Percentiles rank a stretch among this genome's conserved stretches.
Evolutionary conservation across 805 yeast species (phyloP).

Genomic region (Zygosaccharomyces gambellarensis): DNA sequence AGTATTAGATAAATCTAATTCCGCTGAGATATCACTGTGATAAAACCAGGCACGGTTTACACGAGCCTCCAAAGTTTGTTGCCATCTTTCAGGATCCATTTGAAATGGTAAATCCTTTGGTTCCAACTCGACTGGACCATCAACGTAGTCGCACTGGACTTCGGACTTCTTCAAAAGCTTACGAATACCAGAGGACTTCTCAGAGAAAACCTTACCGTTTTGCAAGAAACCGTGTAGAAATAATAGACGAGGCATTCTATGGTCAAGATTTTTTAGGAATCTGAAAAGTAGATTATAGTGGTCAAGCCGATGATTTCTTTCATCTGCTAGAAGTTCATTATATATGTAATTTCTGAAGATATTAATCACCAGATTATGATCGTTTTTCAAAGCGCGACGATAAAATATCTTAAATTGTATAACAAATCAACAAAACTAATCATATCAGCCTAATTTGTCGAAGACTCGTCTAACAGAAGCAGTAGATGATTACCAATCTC

Average conservation of each 20-base stretch:
- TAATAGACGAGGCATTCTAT: slow-evolving; percentile 39
- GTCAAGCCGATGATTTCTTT: background rate
- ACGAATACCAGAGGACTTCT: slow-evolving; percentile 84
- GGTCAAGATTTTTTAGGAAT: background rate
- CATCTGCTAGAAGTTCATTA: background rate
- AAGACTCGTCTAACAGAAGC: too few relatives aligned
- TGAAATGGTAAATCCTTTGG: slow-evolving; percentile 73
- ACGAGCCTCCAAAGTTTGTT: slow-evolving; percentile 43
- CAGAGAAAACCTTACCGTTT: slow-evolving; percentile 75
- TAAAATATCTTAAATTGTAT: background rate
- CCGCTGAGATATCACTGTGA: slow-evolving; percentile 44
- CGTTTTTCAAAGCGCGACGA: slow-evolving; percentile 6
- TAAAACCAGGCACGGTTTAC: slow-evolving; percentile 72
- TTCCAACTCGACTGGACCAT: slow-evolving; percentile 67
- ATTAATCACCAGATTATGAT: background rate
- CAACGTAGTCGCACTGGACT: slow-evolving; percentile 67
- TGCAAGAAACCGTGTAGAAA: slow-evolving; percentile 91
- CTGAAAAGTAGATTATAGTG: too few relatives aligned
- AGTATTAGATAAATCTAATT: slow-evolving; percentile 49
- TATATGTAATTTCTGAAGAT: background rate
- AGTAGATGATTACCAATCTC: too few relatives aligned
- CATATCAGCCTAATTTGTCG: too few relatives aligned
- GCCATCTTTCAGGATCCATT: slow-evolving; percentile 49
- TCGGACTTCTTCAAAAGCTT: slow-evolving; percentile 63
- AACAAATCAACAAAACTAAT: too few relatives aligned